Conservation (phyloP, 225 moss, liverwort and hornwort species). For the Polytrichum commune region DNA sequence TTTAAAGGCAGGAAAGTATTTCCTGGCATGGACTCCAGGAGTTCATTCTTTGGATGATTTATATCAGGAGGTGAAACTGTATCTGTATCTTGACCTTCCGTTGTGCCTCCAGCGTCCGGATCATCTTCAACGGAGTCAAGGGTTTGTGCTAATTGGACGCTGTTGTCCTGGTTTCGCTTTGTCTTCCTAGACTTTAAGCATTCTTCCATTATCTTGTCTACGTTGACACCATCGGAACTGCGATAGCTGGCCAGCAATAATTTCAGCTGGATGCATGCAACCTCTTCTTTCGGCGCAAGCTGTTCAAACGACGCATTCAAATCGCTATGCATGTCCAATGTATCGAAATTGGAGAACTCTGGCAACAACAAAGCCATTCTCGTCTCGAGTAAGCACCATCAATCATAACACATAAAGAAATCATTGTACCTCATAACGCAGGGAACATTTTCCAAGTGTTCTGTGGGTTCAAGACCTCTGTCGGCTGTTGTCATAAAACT, state of each 20-base stretch:
- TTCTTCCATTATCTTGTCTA: conserved; percentile 1
- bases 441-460: too few species aligned
- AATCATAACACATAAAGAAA: too few species aligned
- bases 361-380: background rate
- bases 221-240: background rate
- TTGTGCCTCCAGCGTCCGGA: background rate
- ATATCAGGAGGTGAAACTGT: background rate
- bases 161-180: background rate
- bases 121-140: background rate
- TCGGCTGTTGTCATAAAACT: too few species aligned
- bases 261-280: conserved; percentile 4
- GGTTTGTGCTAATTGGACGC: too few species aligned
- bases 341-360: background rate
- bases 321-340: background rate
- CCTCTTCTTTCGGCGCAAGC: background rate
- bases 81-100: background rate
- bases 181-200: background rate
- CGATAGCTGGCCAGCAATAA: background rate
- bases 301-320: background rate
- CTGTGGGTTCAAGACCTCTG: too few species aligned
- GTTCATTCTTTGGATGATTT: conserved; percentile 17
- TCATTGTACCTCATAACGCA: too few species aligned
- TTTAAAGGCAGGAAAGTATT: conserved; percentile 54
- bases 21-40: conserved; percentile 14
- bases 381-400: too few species aligned